These are phyloP conservation scores for Pelargonium myrrhifolium DNA, from an alignment of 441 rosid species.

Conservation along the genomic window DNA sequence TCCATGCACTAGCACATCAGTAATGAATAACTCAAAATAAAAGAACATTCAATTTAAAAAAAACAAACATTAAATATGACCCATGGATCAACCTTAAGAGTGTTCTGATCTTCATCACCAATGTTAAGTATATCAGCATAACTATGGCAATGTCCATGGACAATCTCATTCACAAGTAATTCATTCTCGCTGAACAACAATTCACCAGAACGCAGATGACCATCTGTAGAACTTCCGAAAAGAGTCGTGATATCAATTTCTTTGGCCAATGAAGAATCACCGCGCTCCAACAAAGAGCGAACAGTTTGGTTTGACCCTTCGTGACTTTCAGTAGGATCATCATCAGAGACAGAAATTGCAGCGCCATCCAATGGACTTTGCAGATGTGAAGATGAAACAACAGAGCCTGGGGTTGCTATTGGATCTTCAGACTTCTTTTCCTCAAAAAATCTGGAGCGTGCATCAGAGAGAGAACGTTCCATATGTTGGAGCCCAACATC, in stretches of 20 bases:
- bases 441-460: constrained; percentile 51
- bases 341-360: constrained; percentile 25
- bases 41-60: neutral
- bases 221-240: neutral
- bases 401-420: constrained; percentile 40
- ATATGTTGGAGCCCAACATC: constrained; percentile 66
- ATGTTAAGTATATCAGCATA: constrained; percentile 36
- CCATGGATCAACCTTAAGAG: constrained; percentile 46
- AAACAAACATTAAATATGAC: neutral
- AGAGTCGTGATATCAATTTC: constrained; percentile 11
- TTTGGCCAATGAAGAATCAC: constrained; percentile 23
- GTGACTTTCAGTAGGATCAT: constrained; percentile 17
- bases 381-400: constrained; percentile 32
- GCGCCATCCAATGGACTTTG: constrained; percentile 33
- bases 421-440: constrained; percentile 54
- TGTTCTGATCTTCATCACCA: constrained; percentile 33
- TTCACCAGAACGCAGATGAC: constrained; percentile 20
- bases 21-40: neutral
- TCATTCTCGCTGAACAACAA: constrained; percentile 49
- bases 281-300: constrained; percentile 52
- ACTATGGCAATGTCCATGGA: constrained; percentile 41
- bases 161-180: constrained; percentile 60
- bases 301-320: constrained; percentile 42
- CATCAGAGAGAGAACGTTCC: constrained; percentile 71
- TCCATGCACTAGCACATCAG: neutral